Base-by-base conservation (phyloP, 164 flowering plant genomes). In the Santalum album region DNA sequence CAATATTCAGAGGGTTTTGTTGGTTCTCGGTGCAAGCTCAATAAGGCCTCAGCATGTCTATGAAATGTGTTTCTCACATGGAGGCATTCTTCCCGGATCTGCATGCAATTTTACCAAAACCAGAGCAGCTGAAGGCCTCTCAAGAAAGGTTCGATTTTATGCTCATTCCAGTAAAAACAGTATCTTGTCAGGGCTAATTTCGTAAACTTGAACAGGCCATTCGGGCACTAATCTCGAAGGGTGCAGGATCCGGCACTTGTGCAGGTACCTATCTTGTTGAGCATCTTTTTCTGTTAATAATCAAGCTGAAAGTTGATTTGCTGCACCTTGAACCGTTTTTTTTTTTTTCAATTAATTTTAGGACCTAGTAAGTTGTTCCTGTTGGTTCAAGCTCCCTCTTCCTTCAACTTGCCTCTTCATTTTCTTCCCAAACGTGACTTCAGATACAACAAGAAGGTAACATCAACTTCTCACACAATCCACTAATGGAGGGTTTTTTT, bases 381-480 rank as follows among this genome's bases (percentile, higher is more conserved):
- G 47, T 64, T 92, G 72, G 84, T 85, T 26, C 78, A 81, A 78
- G 99, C 96, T 67, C 90, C 95, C 24, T 59, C 79, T 60, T 73
- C 85, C 44, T 61, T 85, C 54, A 85, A 60, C 62, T 55, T 78
- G 73, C 88, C 97, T 25, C 62, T 65, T 54, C 95, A 89, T 82
- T 92, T 92, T 73, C 96, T 92, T 64, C 97, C 96, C 43, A 89
- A 85, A 66, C 91, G 96, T n/a, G 99, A 85, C 24, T 85, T 82
- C 78, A 81, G 61, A 65, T 81, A 71, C 72, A 75, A 59, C 73
- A 92, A 75, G 56, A 89, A 83, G 96, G 96, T 89, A 73, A 16
- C 3, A 12, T 26, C 51, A 44, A n/a, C 20, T 34, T 24, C 24
- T 24, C 24, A 32, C 35, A 49, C 18, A 29, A 47, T 14, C 15